Evolutionary conservation across 78 protist species (phyloP).

Genomic region (slime mould (Dictyostelium discoideum)): dicty_2.7 NC_007090.3:1681501-1682000

Average conservation of each 20-base stretch:
- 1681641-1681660: conserved; percentile 96
- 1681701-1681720: conserved; percentile 69
- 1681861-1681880: too few species aligned
- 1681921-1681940: not conserved
- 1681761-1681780: conserved; percentile 70
- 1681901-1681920: not conserved
- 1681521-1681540: conserved; percentile 42
- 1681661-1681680: conserved; percentile 88
- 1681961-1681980: not conserved
- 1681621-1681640: conserved; percentile 79
- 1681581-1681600: conserved; percentile 77
- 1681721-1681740: conserved; percentile 74
- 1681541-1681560: conserved; percentile 92
- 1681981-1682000: not conserved
- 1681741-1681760: conserved; percentile 73
- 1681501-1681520: conserved; percentile 88
- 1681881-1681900: too few species aligned
- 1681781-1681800: not conserved
- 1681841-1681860: too few species aligned
- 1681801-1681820: not conserved
- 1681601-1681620: conserved; percentile 65
- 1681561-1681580: conserved; percentile 94
- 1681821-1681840: not conserved
- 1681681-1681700: conserved; percentile 48
- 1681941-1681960: too few species aligned